A percentile compares a stretch with the other conserved stretches of the same genome.
phyloP scores from a whole-genome alignment of 108 stramenopile species.

The Seminavis robusta region DNA sequence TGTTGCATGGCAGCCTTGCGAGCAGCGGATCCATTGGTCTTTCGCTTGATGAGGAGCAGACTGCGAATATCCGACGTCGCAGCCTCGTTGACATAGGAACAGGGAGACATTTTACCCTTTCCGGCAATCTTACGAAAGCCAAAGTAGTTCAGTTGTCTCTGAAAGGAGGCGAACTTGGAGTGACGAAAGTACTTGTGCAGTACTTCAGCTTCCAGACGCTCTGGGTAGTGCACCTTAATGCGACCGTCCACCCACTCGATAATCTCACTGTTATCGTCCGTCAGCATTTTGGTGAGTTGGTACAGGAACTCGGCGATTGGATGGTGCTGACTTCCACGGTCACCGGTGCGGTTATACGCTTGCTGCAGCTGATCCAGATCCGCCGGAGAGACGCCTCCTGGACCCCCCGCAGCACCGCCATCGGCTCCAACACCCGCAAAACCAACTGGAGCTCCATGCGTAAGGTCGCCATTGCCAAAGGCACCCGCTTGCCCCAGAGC shows the following conservation, averaged over 20 bases:
- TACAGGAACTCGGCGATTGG: constrained; percentile 74
- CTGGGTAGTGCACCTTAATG: constrained; percentile 79
- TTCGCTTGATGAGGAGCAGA: constrained; percentile 78
- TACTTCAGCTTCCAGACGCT: constrained; percentile 68
- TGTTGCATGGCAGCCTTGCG: constrained; percentile 55
- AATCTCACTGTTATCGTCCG: constrained; percentile 79
- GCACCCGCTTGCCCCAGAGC: too few species aligned
- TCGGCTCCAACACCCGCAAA: too few species aligned
- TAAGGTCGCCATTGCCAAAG: too few species aligned
- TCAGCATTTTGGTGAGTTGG: constrained; percentile 89
- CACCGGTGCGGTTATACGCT: too few species aligned
- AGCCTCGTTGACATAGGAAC: constrained; percentile 88
- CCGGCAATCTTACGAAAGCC: constrained; percentile 91
- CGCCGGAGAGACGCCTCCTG: too few species aligned
- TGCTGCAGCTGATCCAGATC: too few species aligned
- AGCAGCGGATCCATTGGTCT: constrained; percentile 61
- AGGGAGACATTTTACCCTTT: constrained; percentile 92
- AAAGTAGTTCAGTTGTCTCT: constrained; percentile 90
- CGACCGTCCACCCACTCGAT: constrained; percentile 79
- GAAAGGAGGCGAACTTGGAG: constrained; percentile 86
- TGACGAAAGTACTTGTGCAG: constrained; percentile 75
- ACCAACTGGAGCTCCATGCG: too few species aligned
- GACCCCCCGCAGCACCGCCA: too few species aligned
- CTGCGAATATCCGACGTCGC: constrained; percentile 82
- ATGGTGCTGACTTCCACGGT: constrained; percentile 17